Percentiles rank a stretch among this genome's conserved stretches.
Evolutionary conservation across 106 monocot genomes (phyloP).

Genomic region (Posidonia australis): DNA sequence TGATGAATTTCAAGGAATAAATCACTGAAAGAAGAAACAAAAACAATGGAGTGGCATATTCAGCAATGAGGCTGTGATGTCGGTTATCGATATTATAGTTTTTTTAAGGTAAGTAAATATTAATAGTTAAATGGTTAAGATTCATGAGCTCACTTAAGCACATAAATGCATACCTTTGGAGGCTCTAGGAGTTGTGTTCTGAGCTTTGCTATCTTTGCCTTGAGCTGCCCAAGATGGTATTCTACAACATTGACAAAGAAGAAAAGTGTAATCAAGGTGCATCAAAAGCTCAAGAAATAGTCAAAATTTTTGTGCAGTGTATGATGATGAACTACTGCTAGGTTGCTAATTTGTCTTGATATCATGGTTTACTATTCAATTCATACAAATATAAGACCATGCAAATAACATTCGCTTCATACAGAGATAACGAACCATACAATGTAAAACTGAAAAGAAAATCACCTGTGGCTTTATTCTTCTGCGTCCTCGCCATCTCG

Average conservation of each 20-base stretch:
- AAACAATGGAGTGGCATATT: no score
- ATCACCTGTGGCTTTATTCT: constrained; percentile 93
- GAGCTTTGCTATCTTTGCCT: constrained; percentile 95
- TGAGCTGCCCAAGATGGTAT: constrained; percentile 98
- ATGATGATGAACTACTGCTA: not conserved
- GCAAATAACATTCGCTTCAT: no score
- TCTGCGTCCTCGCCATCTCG: constrained; percentile 96
- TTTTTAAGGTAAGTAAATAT: not conserved
- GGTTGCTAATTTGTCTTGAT: no score
- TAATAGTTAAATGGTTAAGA: not conserved
- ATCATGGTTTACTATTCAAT: no score
- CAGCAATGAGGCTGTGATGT: no score
- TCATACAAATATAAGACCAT: no score
- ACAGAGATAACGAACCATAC: not conserved
- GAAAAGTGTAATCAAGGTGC: not conserved
- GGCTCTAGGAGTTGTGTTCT: constrained; percentile 94
- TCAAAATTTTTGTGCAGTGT: not conserved
- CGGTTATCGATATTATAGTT: not conserved
- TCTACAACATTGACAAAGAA: constrained; percentile 35
- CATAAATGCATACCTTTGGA: constrained; percentile 61
- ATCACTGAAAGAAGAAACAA: no score
- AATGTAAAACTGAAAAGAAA: not conserved
- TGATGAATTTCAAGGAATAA: no score
- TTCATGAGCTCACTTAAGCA: not conserved
- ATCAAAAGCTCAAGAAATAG: not conserved